Conservation (phyloP, 2,329 filamentous ascomycete species). For the Talaromyces sp. region DNA sequence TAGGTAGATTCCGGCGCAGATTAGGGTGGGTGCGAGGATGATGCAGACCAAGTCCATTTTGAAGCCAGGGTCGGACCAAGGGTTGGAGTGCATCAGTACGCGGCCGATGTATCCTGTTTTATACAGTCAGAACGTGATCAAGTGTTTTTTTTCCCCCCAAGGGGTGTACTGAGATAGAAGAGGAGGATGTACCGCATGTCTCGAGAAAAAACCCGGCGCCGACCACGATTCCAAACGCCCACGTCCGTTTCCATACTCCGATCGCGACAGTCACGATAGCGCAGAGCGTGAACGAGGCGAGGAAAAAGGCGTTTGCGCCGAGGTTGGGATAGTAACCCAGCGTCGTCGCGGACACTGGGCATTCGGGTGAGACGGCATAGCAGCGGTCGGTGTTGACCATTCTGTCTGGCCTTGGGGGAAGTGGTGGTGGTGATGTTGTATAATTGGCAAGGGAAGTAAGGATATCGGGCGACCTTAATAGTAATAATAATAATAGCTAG, state of each 20-base stretch:
- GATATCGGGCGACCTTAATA: too few species aligned
- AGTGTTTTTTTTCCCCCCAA: background rate
- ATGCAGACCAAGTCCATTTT: slow-evolving; percentile 36
- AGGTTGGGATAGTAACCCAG: slow-evolving; percentile 48
- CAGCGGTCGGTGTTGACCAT: slow-evolving; percentile 15
- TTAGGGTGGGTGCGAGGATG: slow-evolving; percentile 39
- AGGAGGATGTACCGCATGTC: slow-evolving; percentile 14
- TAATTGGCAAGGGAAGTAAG: too few species aligned
- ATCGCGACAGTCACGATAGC: slow-evolving; percentile 42
- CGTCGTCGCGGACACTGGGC: slow-evolving; percentile 36
- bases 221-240: slow-evolving; percentile 47
- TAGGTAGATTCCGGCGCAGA: slow-evolving; percentile 61
- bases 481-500: too few species aligned
- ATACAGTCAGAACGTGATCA: background rate
- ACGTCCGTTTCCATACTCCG: slow-evolving; percentile 46
- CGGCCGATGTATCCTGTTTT: slow-evolving; percentile 44
- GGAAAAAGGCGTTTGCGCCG: slow-evolving; percentile 44
- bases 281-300: slow-evolving; percentile 43
- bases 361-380: slow-evolving; percentile 26
- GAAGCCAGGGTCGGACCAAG: slow-evolving; percentile 43
- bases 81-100: slow-evolving; percentile 45
- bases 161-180: background rate
- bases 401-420: background rate
- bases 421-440: too few species aligned
- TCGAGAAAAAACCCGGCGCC: slow-evolving; percentile 42